Evolutionary conservation across 1,284 basidiomycete species (phyloP).

Genomic region (Thecaphora frezii): DNA sequence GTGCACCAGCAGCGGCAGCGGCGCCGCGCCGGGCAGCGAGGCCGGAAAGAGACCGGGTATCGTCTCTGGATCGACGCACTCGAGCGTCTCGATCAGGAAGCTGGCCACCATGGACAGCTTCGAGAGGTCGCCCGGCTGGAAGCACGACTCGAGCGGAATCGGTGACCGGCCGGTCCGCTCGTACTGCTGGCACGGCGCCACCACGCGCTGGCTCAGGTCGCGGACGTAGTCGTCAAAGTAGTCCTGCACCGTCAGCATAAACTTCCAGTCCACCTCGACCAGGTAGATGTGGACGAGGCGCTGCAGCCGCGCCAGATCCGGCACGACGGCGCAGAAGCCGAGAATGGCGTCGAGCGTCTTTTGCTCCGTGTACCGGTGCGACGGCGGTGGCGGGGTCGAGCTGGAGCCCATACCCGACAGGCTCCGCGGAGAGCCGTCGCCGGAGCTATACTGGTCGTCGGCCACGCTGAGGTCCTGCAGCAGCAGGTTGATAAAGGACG

Average conservation of each 20-base stretch:
- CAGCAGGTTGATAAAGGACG: conserved; percentile 36
- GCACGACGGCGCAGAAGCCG: conserved; percentile 19
- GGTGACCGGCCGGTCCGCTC: neutral
- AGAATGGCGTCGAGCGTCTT: conserved; percentile 12
- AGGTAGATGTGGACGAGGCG: conserved; percentile 19
- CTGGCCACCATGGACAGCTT: conserved; percentile 19
- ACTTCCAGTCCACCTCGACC: conserved; percentile 38
- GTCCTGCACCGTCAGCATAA: conserved; percentile 30
- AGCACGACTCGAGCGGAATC: conserved; percentile 1
- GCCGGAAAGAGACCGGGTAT: conserved; percentile 12
- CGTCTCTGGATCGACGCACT: conserved; percentile 14
- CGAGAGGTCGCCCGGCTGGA: conserved; percentile 26
- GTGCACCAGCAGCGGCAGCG: neutral
- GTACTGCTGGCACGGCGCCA: conserved; percentile 13
- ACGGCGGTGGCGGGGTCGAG: neutral
- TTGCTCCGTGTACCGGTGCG: conserved; percentile 12
- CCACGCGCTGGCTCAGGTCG: conserved; percentile 20
- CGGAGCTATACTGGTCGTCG: conserved; percentile 8
- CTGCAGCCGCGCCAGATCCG: conserved; percentile 19
- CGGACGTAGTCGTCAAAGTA: conserved; percentile 15
- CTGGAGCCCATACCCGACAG: neutral
- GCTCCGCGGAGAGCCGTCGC: conserved; percentile 8
- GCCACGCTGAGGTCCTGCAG: conserved; percentile 29
- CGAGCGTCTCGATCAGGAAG: conserved; percentile 29
- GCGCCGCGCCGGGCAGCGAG: conserved; percentile 3